Base-by-base conservation (phyloP, 768 basidiomycete species). In the Suillus plorans region DNA sequence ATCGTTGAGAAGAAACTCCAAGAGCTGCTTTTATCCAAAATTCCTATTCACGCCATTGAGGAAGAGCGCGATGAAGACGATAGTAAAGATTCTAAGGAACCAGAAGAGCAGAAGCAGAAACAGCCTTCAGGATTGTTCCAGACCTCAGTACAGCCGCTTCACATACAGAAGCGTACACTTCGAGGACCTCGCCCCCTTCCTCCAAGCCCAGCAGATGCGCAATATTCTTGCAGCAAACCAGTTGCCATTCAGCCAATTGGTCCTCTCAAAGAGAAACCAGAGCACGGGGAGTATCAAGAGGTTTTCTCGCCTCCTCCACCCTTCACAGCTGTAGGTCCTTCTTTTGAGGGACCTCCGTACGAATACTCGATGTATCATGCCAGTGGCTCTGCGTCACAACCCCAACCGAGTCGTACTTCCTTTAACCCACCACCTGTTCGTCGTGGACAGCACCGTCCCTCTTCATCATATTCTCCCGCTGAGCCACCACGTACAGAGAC, bases 331-430 rank as follows among this genome's bases (percentile, higher is more conserved):
- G 60, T 53, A 12, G 28, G 78, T 5, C 82, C 80, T 4, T 74
- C 79, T 16, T 68, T 76, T 0, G 79, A 64, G 34, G 82, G 81
- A 0, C 77, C 76, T 0, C 71, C 77, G 13, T 80, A 79, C 60
- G 73, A 74, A 31, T 72, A 71, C 36, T 68, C 41, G 5, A 52
- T 63, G 31, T 49, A n/a, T n/a, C 65, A 75, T 62, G 70, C 65
- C 14, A 61, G 34, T 58, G 62, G 71, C 64, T 73, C 78, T 0
- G 61, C 60, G 28, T 57, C 71, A 1, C 31, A 68, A 18, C 63
- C 72, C 25, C 68, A 74, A 71, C 42, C 71, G 67, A 14, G 69
- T 57, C 64, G 68, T 64, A 3, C 75, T 59, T 34, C 76, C 62
- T 44, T 65, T 70, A 62, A 69, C 64, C 6, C 73, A 62, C 50